Evolutionary conservation across 2,329 filamentous ascomycete genomes (phyloP), one percentile per base, ranked within the genome.

Genomic region (Chaetothyriales sp.): DNA sequence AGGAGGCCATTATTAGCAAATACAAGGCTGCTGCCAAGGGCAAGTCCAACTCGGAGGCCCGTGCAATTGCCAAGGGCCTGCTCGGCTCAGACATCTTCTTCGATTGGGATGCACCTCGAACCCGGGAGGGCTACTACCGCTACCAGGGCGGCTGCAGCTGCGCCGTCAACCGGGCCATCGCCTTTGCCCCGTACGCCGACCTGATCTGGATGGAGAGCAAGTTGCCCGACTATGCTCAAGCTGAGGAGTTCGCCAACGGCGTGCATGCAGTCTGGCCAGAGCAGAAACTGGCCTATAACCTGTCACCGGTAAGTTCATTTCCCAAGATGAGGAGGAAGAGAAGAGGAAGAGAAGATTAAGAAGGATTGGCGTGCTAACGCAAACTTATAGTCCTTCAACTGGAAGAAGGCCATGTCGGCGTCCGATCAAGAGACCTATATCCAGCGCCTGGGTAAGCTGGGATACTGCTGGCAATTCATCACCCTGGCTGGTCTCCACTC

Each of bases 401-500:
- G 92, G 92, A 96, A 96, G 76, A 78, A 88, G 52, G 92, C 90
- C 62, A 95, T 95, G 89, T 77, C 86, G 44, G 80, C 84, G 59
- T 76, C 78, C 49, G 90, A 96, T 67, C 92, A 98, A 72, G 87
- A 95, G 73, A 98, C 92, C 18, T 98, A 96, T 73, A 98, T 98
- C 73, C 75, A 81, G 56, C 86, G 92, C 43, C 84, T 98, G 43
- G 88, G 82, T 54, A 64, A 73, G 56, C 79, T 98, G 47, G 92
- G 92, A 56, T 98, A 98, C 79, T 94, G 87, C 79, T 98, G 92
- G 92, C 92, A 98, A 70, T 98, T 98, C 76, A 98, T 98, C 74
- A 98, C 92, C n/a, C 80, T 98, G 46, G 92, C 90, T 4, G 92
- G 92, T 60, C 77, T 98, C 65, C 92, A 98, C 75, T 94, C 87